phyloP scores from a whole-genome alignment of 2,329 filamentous ascomycete species.

The Monilinia laxa region DNA sequence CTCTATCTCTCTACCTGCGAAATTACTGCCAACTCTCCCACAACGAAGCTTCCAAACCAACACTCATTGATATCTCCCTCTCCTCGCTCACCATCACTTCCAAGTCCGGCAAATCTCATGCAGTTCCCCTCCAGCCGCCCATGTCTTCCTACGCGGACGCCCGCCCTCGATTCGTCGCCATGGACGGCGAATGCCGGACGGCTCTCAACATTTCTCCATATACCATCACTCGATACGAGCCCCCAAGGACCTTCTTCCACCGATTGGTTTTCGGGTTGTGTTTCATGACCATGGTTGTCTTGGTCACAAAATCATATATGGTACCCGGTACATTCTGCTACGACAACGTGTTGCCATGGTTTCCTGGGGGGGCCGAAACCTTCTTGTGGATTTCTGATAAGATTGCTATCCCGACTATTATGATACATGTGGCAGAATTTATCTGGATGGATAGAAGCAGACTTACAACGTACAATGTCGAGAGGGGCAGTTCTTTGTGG shows the following conservation, averaged over 20 bases:
- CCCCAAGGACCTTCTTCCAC: conserved; percentile 43
- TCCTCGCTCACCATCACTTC: conserved; percentile 60
- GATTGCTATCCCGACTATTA: conserved; percentile 59
- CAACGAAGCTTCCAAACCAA: conserved; percentile 55
- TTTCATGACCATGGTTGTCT: conserved; percentile 53
- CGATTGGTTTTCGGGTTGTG: conserved; percentile 55
- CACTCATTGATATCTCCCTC: conserved; percentile 65
- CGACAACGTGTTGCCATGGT: conserved; percentile 49
- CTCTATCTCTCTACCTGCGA: conserved; percentile 75
- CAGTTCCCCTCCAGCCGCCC: conserved; percentile 67
- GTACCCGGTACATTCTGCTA: conserved; percentile 52
- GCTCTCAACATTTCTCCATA: conserved; percentile 56
- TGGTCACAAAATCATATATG: conserved; percentile 52
- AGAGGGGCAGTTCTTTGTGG: conserved; percentile 49
- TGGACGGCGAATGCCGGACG: conserved; percentile 62
- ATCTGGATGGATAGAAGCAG: conserved; percentile 51
- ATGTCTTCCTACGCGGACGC: conserved; percentile 67
- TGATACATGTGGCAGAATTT: conserved; percentile 66
- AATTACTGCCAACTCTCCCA: conserved; percentile 63
- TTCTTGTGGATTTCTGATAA: conserved; percentile 59
- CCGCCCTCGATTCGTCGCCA: conserved; percentile 68
- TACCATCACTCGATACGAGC: conserved; percentile 44
- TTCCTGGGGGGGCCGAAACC: conserved; percentile 58
- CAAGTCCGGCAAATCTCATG: conserved; percentile 47
- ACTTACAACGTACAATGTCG: conserved; percentile 50